Base-by-base conservation (phyloP, 169 alveolate species). In the Plasmodium falciparum region DNA sequence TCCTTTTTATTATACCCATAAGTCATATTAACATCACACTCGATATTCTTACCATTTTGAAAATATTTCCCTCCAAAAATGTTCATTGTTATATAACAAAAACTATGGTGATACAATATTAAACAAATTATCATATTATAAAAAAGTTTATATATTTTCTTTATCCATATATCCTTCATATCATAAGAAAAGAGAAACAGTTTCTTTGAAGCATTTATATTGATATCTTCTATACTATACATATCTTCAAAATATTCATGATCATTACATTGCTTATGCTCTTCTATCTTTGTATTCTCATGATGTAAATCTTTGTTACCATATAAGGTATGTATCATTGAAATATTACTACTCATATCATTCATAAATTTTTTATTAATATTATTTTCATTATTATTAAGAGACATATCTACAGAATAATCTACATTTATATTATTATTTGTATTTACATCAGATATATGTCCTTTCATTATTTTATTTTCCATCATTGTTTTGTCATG, bases 91-190 rank as follows among this genome's bases (percentile, higher is more conserved):
- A 39, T 5, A 39, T 39, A 39, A 39, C 11, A 39, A 39, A 39
- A 39, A 15, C 76, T 69, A 6, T 74, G 70, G 7, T 47, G 69
- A 49, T 49, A 83, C 24, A 83, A 83, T 39, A 83, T 69, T 49
- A 73, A 83, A 43, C 91, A 83, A 63, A 69, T 58, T 13, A 83
- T 43, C 83, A 83, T 83, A 15, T 47, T 78, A 29, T 69, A 83
- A 69, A 83, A 83, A 12, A 83, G 33, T 83, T 83, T 83, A 52
- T 69, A 72, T 70, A 83, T 43, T 67, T 69, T 58, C 22, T 83
- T 83, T 6, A 83, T 3, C 91, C 91, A 83, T 43, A 22, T 15
- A 24, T 83, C 91, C 26, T 72, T 67, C 85, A 83, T 52, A 56
- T 83, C 73, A 13, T 83, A 69, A 15, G 62, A 83, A 49, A 49